A percentile compares a stretch with the other conserved stretches of the same genome.
Conservation (phyloP, 495 filamentous ascomycete genomes). For the Cercophora sp. region DNA sequence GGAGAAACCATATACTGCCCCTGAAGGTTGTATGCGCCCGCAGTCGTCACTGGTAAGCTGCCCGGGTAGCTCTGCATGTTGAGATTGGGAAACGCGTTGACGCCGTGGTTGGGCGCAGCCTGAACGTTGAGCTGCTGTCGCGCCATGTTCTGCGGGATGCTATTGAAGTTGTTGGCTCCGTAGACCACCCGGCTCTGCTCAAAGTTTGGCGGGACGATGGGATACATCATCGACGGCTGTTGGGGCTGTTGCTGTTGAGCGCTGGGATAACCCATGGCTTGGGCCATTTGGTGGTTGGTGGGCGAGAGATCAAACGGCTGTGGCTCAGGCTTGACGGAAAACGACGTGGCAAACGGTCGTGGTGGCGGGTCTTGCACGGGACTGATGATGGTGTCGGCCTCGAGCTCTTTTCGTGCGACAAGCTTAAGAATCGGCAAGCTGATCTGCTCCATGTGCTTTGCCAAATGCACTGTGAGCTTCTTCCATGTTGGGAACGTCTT, state of each 20-base stretch:
- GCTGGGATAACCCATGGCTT: constrained; percentile 1
- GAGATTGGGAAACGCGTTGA: constrained; percentile 11
- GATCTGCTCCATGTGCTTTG: constrained; percentile 96
- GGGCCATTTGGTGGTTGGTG: constrained; percentile 6
- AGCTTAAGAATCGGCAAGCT: constrained; percentile 79
- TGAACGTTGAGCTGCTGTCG: neutral
- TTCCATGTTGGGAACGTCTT: constrained; percentile 83
- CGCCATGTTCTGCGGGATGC: constrained; percentile 9
- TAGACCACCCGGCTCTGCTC: constrained; percentile 13
- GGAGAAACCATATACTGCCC: constrained; percentile 18
- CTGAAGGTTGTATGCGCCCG: neutral
- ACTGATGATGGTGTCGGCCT: constrained; percentile 59
- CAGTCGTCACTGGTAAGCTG: constrained; percentile 21
- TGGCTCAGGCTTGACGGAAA: constrained; percentile 33
- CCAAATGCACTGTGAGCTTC: constrained; percentile 88
- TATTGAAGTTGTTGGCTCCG: constrained; percentile 6
- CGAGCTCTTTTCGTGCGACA: constrained; percentile 56
- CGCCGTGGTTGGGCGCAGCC: neutral
- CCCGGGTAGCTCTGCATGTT: constrained; percentile 17
- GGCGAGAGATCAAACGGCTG: constrained; percentile 16
- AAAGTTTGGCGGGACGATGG: constrained; percentile 12
- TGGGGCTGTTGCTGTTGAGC: constrained; percentile 5
- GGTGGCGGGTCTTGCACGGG: constrained; percentile 54
- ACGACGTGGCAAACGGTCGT: constrained; percentile 32
- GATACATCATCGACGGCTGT: constrained; percentile 10